Evolutionary conservation across 352 stramenopile genomes (phyloP).

Genomic region (Globisporangium echinulatum): DNA sequence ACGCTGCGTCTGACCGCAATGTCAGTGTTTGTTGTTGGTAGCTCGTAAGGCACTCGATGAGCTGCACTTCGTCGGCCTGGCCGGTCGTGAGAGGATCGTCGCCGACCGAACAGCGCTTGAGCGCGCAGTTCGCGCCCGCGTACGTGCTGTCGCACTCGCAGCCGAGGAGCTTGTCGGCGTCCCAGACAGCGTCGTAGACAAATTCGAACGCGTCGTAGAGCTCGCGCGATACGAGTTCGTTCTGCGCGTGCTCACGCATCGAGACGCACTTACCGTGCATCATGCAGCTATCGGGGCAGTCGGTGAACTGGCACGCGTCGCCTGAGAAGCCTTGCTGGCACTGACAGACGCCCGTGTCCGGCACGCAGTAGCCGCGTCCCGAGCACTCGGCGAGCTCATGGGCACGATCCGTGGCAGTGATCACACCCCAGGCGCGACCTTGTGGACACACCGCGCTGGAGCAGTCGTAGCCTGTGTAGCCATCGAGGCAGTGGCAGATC

Average conservation of each 20-base stretch:
- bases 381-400: constrained; percentile 50
- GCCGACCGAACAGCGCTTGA: constrained; percentile 56
- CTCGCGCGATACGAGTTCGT: constrained; percentile 38
- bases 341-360: constrained; percentile 53
- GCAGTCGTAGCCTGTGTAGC: constrained; percentile 64
- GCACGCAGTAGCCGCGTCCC: constrained; percentile 63
- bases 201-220: constrained; percentile 39
- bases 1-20: constrained; percentile 31
- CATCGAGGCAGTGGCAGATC: constrained; percentile 47
- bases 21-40: constrained; percentile 58
- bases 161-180: constrained; percentile 68
- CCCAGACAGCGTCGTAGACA: constrained; percentile 55
- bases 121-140: constrained; percentile 33
- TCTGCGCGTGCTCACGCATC: constrained; percentile 52
- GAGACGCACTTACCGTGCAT: constrained; percentile 58
- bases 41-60: constrained; percentile 46
- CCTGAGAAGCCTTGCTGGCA: constrained; percentile 83
- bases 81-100: constrained; percentile 63
- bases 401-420: constrained; percentile 35
- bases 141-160: constrained; percentile 73
- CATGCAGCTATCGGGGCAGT: constrained; percentile 48
- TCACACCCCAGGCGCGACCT: constrained; percentile 47
- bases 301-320: constrained; percentile 49
- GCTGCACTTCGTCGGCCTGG: constrained; percentile 59
- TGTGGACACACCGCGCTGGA: constrained; percentile 38